Evolutionary conservation across 192 early-diverging fungal species (phyloP).

Genomic region (Obelidium mucronatum): DNA sequence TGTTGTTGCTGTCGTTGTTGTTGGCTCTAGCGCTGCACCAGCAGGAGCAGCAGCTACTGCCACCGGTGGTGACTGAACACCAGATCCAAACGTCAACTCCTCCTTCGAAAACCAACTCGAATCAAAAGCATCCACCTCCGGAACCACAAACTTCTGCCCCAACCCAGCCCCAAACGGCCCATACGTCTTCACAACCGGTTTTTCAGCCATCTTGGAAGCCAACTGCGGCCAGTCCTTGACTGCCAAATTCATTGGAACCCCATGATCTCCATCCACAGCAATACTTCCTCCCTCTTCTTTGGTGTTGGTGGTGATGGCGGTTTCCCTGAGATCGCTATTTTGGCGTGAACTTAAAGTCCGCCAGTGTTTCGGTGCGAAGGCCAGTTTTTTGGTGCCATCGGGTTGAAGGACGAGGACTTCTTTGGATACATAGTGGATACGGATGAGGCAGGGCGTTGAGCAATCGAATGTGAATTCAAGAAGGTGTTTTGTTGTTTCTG

Average conservation of each 20-base stretch:
- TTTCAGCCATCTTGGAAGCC: not conserved
- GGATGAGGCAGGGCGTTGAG: slow-evolving; percentile 20
- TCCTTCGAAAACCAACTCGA: not conserved
- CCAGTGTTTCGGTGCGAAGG: slow-evolving; percentile 17
- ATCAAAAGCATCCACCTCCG: slow-evolving; percentile 28
- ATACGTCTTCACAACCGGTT: slow-evolving; percentile 10
- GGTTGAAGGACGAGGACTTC: slow-evolving; percentile 6
- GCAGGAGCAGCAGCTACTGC: not conserved
- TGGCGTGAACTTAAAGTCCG: too few relatives aligned
- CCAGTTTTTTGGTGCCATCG: not conserved
- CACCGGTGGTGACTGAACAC: not conserved
- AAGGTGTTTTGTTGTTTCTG: not conserved
- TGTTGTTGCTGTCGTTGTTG: not conserved
- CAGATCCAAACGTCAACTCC: slow-evolving; percentile 14
- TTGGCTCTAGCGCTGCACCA: not conserved
- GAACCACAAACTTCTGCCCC: slow-evolving; percentile 9
- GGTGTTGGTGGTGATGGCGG: not conserved
- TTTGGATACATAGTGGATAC: slow-evolving; percentile 16
- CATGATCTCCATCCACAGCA: not conserved
- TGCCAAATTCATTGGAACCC: too few relatives aligned
- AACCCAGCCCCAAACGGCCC: slow-evolving; percentile 33
- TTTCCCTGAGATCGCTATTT: not conserved
- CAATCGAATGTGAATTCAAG: slow-evolving; percentile 37
- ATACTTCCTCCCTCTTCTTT: too few relatives aligned
- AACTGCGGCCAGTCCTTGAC: not conserved